Percentiles rank a stretch among this genome's conserved stretches.
Evolutionary conservation across 225 moss, liverwort and hornwort genomes (phyloP).

Genomic region (Climacium dendroides): DNA sequence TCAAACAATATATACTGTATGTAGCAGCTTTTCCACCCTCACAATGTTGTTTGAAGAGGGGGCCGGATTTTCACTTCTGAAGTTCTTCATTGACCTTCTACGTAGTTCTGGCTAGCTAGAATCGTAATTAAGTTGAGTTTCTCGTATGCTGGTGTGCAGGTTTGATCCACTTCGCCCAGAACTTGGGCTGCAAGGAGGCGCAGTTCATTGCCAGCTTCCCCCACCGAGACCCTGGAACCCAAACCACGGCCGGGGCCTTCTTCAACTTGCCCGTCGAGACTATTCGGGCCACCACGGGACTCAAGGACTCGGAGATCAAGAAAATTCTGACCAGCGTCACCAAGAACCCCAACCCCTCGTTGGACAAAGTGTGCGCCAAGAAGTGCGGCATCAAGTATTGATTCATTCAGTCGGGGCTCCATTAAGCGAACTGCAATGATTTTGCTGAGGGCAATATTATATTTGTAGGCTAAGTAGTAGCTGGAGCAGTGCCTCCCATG

Average conservation of each 20-base stretch:
- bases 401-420: not conserved
- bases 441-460: too few relatives aligned
- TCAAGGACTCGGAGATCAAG: not conserved
- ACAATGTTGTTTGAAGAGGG: not conserved
- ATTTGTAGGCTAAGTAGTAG: not conserved
- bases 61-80: not conserved
- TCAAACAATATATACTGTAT: not conserved
- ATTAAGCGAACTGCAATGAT: not conserved
- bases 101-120: not conserved
- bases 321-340: not conserved
- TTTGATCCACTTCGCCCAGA: slow-evolving; percentile 23
- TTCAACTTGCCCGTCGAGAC: not conserved
- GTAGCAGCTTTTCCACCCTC: not conserved
- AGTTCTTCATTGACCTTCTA: not conserved
- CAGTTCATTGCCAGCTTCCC: slow-evolving; percentile 38
- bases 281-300: slow-evolving; percentile 9
- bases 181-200: slow-evolving; percentile 23
- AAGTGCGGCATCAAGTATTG: slow-evolving; percentile 3
- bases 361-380: slow-evolving; percentile 9
- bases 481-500: not conserved
- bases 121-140: not conserved
- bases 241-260: slow-evolving; percentile 9
- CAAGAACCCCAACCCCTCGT: not conserved
- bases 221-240: slow-evolving; percentile 15
- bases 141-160: not conserved